phyloP scores from a whole-genome alignment of 257 asterid genomes.

The Scutellaria minor region DNA sequence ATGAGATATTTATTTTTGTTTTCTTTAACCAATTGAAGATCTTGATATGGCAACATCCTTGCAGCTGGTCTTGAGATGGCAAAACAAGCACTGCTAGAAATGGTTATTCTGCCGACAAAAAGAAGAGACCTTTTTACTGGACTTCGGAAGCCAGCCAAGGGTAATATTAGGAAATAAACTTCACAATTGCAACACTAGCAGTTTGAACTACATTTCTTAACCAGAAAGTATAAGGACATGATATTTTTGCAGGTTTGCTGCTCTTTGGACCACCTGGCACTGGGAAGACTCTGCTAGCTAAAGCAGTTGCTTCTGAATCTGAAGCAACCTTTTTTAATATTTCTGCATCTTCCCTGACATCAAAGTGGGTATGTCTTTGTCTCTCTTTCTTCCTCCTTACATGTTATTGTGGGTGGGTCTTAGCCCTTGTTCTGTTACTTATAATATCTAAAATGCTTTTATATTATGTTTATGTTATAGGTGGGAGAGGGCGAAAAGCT shows the following conservation, averaged over 20 bases:
- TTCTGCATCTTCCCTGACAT: constrained; percentile 96
- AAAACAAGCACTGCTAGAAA: constrained; percentile 90
- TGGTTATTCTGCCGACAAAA: constrained; percentile 95
- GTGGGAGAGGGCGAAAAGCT: constrained; percentile 99
- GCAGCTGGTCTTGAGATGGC: constrained; percentile 99
- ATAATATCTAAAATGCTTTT: constrained; percentile 31
- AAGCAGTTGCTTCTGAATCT: constrained; percentile 99
- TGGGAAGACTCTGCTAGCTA: constrained; percentile 98
- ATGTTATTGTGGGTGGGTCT: constrained; percentile 2
- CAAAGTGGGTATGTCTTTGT: constrained; percentile 85
- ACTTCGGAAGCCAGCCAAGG: constrained; percentile 93
- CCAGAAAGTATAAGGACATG: constrained; percentile 24
- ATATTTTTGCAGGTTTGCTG: constrained; percentile 71
- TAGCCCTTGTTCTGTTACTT: constrained; percentile 31
- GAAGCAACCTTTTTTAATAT: constrained; percentile 94
- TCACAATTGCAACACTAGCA: constrained; percentile 9
- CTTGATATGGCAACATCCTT: constrained; percentile 36
- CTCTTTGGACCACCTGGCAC: constrained; percentile 99
- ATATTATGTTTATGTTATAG: constrained; percentile 48
- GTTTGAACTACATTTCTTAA: constrained; percentile 25
- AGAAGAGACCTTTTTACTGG: constrained; percentile 97
- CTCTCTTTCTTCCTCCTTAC: constrained; percentile 29
- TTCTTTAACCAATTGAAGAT: constrained; percentile 10
- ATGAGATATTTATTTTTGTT: constrained; percentile 13
- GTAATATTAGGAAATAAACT: constrained; percentile 46